A percentile compares a stretch with the other conserved stretches of the same genome.
Evolutionary conservation across 139 green algal genomes (phyloP).

Genomic region (Mesotaenium endlicherianum): DNA sequence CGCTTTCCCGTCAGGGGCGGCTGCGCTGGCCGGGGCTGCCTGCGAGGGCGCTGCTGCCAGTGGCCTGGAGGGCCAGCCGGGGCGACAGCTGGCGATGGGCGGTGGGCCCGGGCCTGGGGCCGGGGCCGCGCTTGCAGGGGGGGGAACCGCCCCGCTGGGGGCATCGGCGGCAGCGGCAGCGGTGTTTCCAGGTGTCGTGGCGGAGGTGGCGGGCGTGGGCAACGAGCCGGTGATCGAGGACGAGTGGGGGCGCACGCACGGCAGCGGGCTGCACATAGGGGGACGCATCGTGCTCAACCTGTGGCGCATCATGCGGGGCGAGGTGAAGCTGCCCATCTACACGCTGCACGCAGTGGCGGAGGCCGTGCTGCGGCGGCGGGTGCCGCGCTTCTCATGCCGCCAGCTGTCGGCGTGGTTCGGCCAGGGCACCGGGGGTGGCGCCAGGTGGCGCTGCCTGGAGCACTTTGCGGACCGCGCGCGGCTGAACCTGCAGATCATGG

Average conservation of each 20-base stretch:
- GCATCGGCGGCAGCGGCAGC: background rate
- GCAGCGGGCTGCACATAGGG: conserved; percentile 58
- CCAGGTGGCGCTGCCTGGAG: conserved; percentile 55
- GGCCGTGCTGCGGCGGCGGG: conserved; percentile 75
- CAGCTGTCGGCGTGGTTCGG: conserved; percentile 80
- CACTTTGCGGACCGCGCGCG: conserved; percentile 48
- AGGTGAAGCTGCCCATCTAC: conserved; percentile 80
- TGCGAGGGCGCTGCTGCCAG: too few relatives aligned
- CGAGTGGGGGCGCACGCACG: conserved; percentile 74
- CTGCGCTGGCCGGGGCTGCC: too few relatives aligned
- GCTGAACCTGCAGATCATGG: conserved; percentile 77
- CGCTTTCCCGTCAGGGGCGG: too few relatives aligned
- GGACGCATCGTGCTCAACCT: conserved; percentile 93
- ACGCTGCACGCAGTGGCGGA: conserved; percentile 74
- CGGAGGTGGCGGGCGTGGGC: background rate
- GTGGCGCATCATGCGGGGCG: conserved; percentile 76
- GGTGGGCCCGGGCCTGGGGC: too few relatives aligned
- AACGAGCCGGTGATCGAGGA: conserved; percentile 58
- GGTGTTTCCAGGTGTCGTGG: background rate
- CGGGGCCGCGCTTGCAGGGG: background rate
- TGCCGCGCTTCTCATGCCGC: conserved; percentile 66
- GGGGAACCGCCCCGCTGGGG: background rate
- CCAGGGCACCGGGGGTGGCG: conserved; percentile 41
- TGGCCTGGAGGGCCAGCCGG: too few relatives aligned
- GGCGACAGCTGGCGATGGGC: too few relatives aligned